Conservation (phyloP, 2,329 filamentous ascomycete genomes). For the Hymenoscyphus infarciens region DNA sequence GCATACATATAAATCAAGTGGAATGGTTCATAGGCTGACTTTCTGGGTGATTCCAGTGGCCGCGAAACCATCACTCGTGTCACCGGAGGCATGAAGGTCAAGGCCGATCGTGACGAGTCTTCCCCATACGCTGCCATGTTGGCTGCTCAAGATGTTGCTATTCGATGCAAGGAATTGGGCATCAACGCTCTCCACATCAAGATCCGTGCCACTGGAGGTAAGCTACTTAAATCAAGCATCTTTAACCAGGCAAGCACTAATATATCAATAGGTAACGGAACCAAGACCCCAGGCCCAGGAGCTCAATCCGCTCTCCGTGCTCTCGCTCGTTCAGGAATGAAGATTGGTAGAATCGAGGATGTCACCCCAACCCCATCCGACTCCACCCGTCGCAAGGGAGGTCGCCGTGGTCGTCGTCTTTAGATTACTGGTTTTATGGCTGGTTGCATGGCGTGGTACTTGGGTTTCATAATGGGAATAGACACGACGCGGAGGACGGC, state of each 20-base stretch:
- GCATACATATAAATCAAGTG: constrained; percentile 14
- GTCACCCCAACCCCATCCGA: constrained; percentile 99
- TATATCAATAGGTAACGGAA: constrained; percentile 73
- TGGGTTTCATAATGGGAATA: constrained; percentile 56
- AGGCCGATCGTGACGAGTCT: constrained; percentile 99
- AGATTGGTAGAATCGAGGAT: constrained; percentile 99
- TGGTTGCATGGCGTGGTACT: constrained; percentile 31
- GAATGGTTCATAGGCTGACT: constrained; percentile 55
- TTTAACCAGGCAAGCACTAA: constrained; percentile 10
- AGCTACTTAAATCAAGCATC: constrained; percentile 9
- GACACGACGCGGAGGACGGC: constrained; percentile 72
- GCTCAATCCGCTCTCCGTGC: constrained; percentile 98
- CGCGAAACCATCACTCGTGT: constrained; percentile 99
- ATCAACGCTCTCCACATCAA: constrained; percentile 99
- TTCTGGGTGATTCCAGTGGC: constrained; percentile 75
- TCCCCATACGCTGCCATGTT: constrained; percentile 99
- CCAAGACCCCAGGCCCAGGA: constrained; percentile 99
- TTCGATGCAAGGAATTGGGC: constrained; percentile 79
- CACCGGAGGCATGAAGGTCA: constrained; percentile 99
- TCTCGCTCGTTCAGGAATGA: constrained; percentile 98
- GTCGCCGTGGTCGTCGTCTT: constrained; percentile 99
- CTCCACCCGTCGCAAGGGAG: constrained; percentile 99
- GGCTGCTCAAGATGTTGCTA: constrained; percentile 96
- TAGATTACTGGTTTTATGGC: constrained; percentile 49
- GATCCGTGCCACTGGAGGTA: constrained; percentile 98